Conservation (phyloP, 2,329 filamentous ascomycete species). For the Xylariomycetidae sp. region DNA sequence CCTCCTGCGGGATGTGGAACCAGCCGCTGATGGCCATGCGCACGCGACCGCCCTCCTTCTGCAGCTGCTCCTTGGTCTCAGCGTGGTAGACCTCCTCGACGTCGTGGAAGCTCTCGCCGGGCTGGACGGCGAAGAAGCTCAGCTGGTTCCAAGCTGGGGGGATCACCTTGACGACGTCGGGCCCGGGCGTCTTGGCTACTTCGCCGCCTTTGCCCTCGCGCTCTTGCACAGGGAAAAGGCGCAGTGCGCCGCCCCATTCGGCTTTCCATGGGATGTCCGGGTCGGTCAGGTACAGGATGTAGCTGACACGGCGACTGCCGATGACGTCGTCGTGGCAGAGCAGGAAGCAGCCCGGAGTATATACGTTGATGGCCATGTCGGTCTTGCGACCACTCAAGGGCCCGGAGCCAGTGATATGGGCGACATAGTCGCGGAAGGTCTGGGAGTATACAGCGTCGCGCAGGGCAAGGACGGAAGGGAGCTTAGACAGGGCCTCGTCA, state of each 20-base stretch:
- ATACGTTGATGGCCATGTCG: constrained; percentile 98
- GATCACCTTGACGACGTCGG: constrained; percentile 75
- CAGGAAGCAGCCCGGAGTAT: constrained; percentile 91
- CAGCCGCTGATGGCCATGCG: constrained; percentile 98
- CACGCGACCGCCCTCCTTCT: constrained; percentile 67
- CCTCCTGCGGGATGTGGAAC: constrained; percentile 96
- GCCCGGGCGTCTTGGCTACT: constrained; percentile 70
- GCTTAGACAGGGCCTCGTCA: constrained; percentile 72
- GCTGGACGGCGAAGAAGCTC: constrained; percentile 96
- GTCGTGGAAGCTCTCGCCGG: constrained; percentile 98
- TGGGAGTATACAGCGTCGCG: constrained; percentile 91
- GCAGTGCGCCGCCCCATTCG: constrained; percentile 87
- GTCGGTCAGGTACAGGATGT: constrained; percentile 92
- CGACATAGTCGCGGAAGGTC: constrained; percentile 82
- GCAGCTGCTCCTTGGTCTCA: constrained; percentile 50
- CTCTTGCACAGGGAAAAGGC: constrained; percentile 70
- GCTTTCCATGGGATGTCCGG: constrained; percentile 86
- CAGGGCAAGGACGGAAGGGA: constrained; percentile 86
- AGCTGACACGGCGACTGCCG: constrained; percentile 90
- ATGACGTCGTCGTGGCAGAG: constrained; percentile 98
- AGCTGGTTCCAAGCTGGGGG: constrained; percentile 96
- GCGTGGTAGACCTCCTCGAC: constrained; percentile 94
- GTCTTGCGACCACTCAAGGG: constrained; percentile 89
- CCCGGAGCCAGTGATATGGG: constrained; percentile 77
- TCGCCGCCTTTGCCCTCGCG: constrained; percentile 63